These are phyloP conservation scores for Neurospora tetrasperma DNA, from an alignment of 495 filamentous ascomycete genomes.

Conservation along the genomic window DNA sequence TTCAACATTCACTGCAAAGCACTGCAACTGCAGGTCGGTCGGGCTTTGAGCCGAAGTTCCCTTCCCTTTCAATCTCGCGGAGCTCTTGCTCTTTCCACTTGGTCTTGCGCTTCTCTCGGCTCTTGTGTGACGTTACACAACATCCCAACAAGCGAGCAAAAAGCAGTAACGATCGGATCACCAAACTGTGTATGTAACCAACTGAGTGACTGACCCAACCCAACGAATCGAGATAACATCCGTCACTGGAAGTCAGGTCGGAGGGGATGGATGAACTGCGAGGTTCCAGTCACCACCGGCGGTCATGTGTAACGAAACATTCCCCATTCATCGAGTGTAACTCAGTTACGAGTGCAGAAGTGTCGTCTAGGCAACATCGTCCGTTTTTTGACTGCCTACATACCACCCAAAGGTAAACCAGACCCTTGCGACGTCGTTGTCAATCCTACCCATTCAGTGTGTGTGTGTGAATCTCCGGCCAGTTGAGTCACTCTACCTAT, in stretches of 20 bases:
- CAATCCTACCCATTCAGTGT: background rate
- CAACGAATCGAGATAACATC: background rate
- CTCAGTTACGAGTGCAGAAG: background rate
- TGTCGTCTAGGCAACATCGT: background rate
- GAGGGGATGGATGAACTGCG: background rate
- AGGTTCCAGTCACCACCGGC: background rate
- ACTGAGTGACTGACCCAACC: background rate
- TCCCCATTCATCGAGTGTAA: background rate
- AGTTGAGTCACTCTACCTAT: background rate
- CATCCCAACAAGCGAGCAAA: background rate
- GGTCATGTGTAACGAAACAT: background rate
- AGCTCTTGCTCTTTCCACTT: background rate
- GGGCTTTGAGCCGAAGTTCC: background rate
- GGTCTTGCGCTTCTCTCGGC: background rate
- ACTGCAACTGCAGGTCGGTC: background rate
- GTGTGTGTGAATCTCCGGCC: background rate
- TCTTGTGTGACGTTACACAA: background rate
- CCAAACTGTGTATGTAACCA: background rate
- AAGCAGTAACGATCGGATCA: background rate
- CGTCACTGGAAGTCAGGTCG: background rate
- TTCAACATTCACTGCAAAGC: background rate
- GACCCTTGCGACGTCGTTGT: background rate
- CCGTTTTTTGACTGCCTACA: background rate
- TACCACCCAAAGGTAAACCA: background rate
- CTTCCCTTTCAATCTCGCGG: background rate